Evolutionary conservation across 2,329 filamentous ascomycete species (phyloP).

Genomic region (Paecilomyces sp.): DNA sequence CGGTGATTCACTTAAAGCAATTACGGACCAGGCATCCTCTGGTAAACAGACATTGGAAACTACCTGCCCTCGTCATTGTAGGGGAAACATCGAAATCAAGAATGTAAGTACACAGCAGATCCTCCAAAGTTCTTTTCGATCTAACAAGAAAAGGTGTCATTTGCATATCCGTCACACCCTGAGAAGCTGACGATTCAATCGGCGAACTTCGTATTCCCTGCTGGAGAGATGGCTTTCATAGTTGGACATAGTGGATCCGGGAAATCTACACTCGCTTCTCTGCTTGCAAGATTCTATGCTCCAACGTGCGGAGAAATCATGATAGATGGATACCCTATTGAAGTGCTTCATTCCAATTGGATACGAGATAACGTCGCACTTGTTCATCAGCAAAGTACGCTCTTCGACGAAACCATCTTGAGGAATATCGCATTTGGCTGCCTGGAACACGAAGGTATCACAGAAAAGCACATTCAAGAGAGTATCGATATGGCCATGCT

Average conservation of each 20-base stretch:
- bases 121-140: background rate
- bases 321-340: conserved; percentile 59
- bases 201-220: conserved; percentile 62
- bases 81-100: conserved; percentile 62
- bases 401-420: conserved; percentile 76
- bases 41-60: conserved; percentile 20
- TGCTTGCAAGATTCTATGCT: conserved; percentile 72
- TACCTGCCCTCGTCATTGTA: conserved; percentile 38
- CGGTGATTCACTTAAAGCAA: conserved; percentile 52
- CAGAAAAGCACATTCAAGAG: conserved; percentile 48
- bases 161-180: conserved; percentile 70
- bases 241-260: conserved; percentile 84
- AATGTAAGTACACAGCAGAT: conserved; percentile 43
- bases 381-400: conserved; percentile 70
- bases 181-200: conserved; percentile 52
- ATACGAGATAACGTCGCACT: conserved; percentile 70
- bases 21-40: conserved; percentile 27
- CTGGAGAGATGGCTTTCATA: conserved; percentile 69
- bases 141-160: conserved; percentile 55
- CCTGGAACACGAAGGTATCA: conserved; percentile 41
- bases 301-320: conserved; percentile 58
- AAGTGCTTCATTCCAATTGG: conserved; percentile 62
- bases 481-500: conserved; percentile 65
- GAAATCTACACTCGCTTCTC: conserved; percentile 79
- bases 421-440: conserved; percentile 72